Percentiles rank a stretch among this genome's conserved stretches.
These are phyloP conservation scores for Pseudogymnoascus sp. DNA, from an alignment of 2,329 filamentous ascomycete genomes.

Conservation along the genomic window DNA sequence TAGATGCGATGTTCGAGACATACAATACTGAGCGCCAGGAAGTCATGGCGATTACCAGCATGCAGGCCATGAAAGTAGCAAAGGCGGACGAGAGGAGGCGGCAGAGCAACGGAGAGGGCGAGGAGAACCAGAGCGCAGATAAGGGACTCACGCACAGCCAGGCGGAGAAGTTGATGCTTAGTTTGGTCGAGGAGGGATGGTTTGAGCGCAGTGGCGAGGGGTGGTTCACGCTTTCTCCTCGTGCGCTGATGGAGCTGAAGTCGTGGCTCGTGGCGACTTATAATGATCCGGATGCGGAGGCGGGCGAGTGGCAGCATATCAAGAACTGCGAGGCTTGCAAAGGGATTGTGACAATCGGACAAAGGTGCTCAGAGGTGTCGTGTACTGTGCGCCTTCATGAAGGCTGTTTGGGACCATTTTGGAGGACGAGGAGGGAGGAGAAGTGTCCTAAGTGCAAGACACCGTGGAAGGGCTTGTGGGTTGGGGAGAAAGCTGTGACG, in stretches of 20 bases:
- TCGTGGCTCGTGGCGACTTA: constrained; percentile 83
- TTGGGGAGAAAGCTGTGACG: constrained; percentile 29
- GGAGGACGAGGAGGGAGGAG: constrained; percentile 52
- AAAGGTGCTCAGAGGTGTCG: constrained; percentile 62
- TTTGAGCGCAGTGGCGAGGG: constrained; percentile 64
- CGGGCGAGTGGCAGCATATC: constrained; percentile 62
- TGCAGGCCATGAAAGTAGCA: constrained; percentile 70
- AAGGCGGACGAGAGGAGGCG: constrained; percentile 36
- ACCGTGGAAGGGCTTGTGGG: constrained; percentile 37
- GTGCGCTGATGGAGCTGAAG: constrained; percentile 76
- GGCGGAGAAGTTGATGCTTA: constrained; percentile 63
- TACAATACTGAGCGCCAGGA: constrained; percentile 76
- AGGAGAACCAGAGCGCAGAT: constrained; percentile 32
- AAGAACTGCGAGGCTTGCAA: constrained; percentile 84
- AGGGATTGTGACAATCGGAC: constrained; percentile 78
- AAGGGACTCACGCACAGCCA: constrained; percentile 66
- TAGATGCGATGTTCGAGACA: constrained; percentile 87
- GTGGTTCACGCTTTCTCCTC: constrained; percentile 69
- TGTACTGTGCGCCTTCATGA: constrained; percentile 70
- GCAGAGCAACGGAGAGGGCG: constrained; percentile 18
- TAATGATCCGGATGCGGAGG: constrained; percentile 55
- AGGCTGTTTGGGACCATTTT: constrained; percentile 66
- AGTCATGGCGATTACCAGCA: constrained; percentile 71
- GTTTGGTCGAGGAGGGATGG: constrained; percentile 74
- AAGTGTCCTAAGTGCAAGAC: constrained; percentile 56